These are phyloP conservation scores for Vaccinium vitisidaea DNA, from an alignment of 148 eudicot species.

Conservation along the genomic window DNA sequence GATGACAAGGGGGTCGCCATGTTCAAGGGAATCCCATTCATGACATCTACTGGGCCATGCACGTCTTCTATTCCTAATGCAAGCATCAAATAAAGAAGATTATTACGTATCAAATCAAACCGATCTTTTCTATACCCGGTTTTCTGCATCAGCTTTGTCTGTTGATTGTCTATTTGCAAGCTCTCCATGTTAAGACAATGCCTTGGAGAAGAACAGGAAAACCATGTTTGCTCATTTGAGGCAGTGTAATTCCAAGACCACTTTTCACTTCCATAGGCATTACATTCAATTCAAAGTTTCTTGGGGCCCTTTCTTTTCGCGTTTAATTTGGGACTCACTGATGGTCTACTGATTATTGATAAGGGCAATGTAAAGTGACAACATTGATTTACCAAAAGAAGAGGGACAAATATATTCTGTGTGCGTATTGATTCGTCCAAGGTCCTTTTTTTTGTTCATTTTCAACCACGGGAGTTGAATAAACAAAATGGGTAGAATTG, in stretches of 20 bases:
- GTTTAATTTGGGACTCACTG: background rate
- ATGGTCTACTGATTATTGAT: background rate
- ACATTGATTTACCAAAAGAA: background rate
- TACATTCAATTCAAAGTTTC: background rate
- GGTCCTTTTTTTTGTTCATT: background rate
- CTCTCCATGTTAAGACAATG: background rate
- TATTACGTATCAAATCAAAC: background rate
- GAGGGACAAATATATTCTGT: background rate
- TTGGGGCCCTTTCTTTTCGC: background rate
- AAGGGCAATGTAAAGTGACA: background rate
- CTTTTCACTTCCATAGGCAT: background rate
- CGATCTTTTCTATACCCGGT: background rate
- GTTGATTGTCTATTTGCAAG: background rate
- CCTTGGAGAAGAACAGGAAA: background rate
- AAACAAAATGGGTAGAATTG: background rate
- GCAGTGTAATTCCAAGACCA: background rate
- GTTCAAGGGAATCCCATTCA: constrained; percentile 87
- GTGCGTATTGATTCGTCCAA: background rate
- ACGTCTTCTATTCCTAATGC: constrained; percentile 76
- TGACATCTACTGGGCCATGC: constrained; percentile 95
- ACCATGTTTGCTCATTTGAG: background rate
- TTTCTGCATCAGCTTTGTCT: background rate
- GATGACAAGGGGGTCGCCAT: constrained; percentile 89
- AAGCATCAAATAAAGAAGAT: constrained; percentile 53
- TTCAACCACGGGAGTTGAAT: background rate